Evolutionary conservation across 768 basidiomycete species (phyloP).

Genomic region (Pulveroboletus ravenelii): DNA sequence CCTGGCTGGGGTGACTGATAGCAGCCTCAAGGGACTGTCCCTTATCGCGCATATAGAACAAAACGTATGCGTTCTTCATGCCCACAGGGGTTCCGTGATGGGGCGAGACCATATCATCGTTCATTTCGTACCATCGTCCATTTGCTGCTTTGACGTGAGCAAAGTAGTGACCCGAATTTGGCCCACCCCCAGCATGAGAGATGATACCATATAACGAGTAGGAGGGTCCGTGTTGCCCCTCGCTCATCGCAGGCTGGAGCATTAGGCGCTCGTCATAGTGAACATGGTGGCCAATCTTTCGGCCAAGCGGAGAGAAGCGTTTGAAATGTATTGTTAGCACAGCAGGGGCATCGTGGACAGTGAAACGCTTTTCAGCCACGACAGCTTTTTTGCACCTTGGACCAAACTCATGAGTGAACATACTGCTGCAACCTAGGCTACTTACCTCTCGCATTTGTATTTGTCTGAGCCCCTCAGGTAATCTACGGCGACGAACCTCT

Average conservation of each 20-base stretch:
- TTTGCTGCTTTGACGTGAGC: conserved; percentile 70
- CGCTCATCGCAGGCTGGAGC: conserved; percentile 79
- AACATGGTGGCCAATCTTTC: conserved; percentile 76
- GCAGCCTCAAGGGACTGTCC: conserved; percentile 70
- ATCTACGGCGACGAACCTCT: conserved; percentile 79
- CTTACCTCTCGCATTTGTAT: conserved; percentile 98
- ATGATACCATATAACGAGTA: conserved; percentile 92
- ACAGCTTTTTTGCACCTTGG: conserved; percentile 88
- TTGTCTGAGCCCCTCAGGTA: conserved; percentile 86
- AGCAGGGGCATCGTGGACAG: conserved; percentile 79
- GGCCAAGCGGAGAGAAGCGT: conserved; percentile 86
- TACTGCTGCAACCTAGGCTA: conserved; percentile 10
- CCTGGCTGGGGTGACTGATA: conserved; percentile 31
- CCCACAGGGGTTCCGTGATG: conserved; percentile 43
- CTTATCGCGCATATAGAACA: conserved; percentile 85
- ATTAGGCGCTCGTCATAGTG: conserved; percentile 74
- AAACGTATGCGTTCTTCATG: conserved; percentile 83
- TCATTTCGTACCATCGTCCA: conserved; percentile 87
- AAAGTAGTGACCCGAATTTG: conserved; percentile 95
- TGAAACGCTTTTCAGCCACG: conserved; percentile 85
- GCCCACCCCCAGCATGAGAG: conserved; percentile 87
- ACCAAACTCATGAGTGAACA: conserved; percentile 5
- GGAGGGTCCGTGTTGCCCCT: conserved; percentile 64
- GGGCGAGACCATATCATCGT: conserved; percentile 73
- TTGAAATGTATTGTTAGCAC: conserved; percentile 93